phyloP scores from a whole-genome alignment of 2,329 filamentous ascomycete species.

The Neonectria sp. region DNA sequence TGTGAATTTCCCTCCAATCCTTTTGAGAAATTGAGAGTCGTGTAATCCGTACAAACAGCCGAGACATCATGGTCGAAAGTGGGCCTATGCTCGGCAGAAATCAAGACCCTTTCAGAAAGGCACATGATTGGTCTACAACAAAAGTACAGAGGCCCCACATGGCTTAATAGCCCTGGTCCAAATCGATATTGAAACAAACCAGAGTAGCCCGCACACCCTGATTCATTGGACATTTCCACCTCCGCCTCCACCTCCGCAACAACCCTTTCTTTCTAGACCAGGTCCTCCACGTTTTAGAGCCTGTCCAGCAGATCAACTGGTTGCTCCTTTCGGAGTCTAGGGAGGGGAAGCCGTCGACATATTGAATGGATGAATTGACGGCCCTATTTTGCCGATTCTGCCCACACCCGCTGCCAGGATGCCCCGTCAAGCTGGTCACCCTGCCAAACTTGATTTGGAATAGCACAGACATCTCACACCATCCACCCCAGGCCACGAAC shows the following conservation, averaged over 20 bases:
- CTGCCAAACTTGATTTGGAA: neutral
- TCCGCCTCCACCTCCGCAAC: conserved; percentile 2
- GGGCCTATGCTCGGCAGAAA: too few relatives aligned
- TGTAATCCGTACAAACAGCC: too few relatives aligned
- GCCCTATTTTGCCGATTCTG: conserved; percentile 46
- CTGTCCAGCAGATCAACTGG: conserved; percentile 28
- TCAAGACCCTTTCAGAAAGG: too few relatives aligned
- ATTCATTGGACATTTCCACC: conserved; percentile 4
- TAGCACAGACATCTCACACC: conserved; percentile 15
- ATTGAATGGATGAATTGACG: conserved; percentile 45
- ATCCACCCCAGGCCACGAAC: conserved; percentile 5
- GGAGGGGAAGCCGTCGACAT: conserved; percentile 27
- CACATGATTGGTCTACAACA: too few relatives aligned
- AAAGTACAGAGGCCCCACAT: too few relatives aligned
- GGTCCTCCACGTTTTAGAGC: conserved; percentile 40
- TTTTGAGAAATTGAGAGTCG: too few relatives aligned
- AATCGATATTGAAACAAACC: too few relatives aligned
- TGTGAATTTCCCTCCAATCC: too few relatives aligned
- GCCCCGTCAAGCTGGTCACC: conserved; percentile 5
- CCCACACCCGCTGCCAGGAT: conserved; percentile 39
- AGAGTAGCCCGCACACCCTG: neutral
- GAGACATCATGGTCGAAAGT: too few relatives aligned
- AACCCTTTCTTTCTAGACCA: conserved; percentile 18
- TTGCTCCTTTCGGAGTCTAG: conserved; percentile 32
- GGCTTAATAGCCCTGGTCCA: too few relatives aligned